phyloP scores from a whole-genome alignment of 2,329 filamentous ascomycete species.

The Hymenoscyphus fructigenus region DNA sequence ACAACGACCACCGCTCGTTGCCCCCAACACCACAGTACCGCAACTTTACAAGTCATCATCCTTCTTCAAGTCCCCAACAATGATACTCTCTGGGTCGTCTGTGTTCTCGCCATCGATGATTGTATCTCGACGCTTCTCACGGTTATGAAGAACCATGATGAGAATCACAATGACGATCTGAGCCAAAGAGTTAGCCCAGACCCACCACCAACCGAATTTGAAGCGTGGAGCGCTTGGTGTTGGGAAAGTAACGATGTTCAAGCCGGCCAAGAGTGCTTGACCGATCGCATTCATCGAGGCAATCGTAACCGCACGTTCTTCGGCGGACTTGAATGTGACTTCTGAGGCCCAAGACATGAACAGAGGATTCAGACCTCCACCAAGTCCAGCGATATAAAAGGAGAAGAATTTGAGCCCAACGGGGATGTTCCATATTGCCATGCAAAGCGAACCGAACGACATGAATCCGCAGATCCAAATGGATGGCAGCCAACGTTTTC shows the following conservation, averaged over 20 bases:
- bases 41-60: conserved; percentile 1
- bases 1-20: neutral
- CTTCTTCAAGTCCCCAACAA: conserved; percentile 8
- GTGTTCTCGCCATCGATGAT: conserved; percentile 6
- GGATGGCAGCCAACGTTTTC: conserved; percentile 15
- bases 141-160: conserved; percentile 14
- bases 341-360: conserved; percentile 37
- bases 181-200: conserved; percentile 12
- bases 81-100: conserved; percentile 5
- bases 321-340: conserved; percentile 36
- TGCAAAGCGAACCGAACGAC: conserved; percentile 34
- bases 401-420: conserved; percentile 36
- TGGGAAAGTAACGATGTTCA: conserved; percentile 20
- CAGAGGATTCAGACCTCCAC: conserved; percentile 37
- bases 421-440: conserved; percentile 35
- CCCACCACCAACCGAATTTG: conserved; percentile 18
- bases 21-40: neutral
- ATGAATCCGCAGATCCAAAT: conserved; percentile 14
- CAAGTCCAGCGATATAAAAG: conserved; percentile 37
- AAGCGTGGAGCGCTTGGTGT: conserved; percentile 11
- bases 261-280: conserved; percentile 33
- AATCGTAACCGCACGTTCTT: conserved; percentile 37
- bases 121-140: conserved; percentile 10
- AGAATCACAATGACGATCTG: conserved; percentile 10
- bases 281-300: conserved; percentile 41